These are phyloP conservation scores for Cystobasidiaceae sp. DNA, from an alignment of 1,284 basidiomycete species.

Conservation along the genomic window DNA sequence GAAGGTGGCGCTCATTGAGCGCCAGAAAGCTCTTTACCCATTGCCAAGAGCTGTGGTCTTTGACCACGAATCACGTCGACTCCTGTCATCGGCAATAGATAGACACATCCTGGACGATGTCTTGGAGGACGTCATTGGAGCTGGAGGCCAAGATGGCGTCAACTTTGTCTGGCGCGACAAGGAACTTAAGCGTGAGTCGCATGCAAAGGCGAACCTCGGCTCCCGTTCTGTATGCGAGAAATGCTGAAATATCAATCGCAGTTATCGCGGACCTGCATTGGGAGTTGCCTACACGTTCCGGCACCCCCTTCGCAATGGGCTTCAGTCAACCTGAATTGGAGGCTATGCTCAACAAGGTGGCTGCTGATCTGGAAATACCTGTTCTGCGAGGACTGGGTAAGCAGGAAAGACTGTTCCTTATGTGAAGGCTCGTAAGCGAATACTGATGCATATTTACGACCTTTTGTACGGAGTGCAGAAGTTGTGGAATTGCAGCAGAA, in stretches of 20 bases:
- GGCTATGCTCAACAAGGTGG: conserved; percentile 3
- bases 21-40: conserved; percentile 36
- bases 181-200: conserved; percentile 31
- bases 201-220: neutral
- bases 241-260: neutral
- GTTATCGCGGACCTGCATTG: conserved; percentile 18
- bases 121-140: conserved; percentile 26
- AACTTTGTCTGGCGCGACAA: conserved; percentile 37
- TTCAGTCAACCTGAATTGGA: conserved; percentile 37
- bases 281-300: conserved; percentile 31
- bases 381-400: conserved; percentile 10
- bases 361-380: neutral
- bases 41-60: conserved; percentile 36
- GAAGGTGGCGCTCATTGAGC: conserved; percentile 35
- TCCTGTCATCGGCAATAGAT: conserved; percentile 31
- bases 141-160: conserved; percentile 25
- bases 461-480: too few relatives aligned
- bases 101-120: conserved; percentile 1
- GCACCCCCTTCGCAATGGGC: conserved; percentile 29
- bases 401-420: too few relatives aligned
- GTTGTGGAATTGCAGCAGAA: too few relatives aligned
- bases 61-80: conserved; percentile 35
- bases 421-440: too few relatives aligned
- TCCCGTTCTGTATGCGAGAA: too few relatives aligned
- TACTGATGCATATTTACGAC: too few relatives aligned